Evolutionary conservation across 2,329 filamentous ascomycete species (phyloP).

Genomic region (Neocucurbitaria cava): DNA sequence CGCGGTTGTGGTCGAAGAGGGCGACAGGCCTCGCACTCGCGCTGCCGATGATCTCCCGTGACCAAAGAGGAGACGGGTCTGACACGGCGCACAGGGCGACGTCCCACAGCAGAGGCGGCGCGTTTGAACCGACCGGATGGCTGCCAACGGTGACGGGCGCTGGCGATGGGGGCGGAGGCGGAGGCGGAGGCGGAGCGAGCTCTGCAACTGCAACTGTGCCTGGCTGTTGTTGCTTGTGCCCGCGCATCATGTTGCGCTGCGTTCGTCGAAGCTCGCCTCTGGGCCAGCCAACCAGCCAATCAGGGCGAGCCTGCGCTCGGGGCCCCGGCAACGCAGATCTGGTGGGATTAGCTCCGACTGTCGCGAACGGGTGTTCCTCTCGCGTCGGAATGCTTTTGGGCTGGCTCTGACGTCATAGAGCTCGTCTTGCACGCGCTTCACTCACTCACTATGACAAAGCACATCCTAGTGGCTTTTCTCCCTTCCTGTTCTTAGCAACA

Average conservation of each 20-base stretch:
- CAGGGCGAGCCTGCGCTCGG: neutral
- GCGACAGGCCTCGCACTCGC: no score
- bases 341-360: conserved; percentile 1
- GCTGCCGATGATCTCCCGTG: conserved; percentile 23
- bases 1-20: no score
- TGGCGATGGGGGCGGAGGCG: neutral
- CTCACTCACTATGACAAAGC: no score
- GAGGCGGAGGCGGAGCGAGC: neutral
- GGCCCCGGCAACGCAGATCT: conserved; percentile 4
- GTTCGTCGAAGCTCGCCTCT: neutral
- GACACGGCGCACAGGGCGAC: conserved; percentile 9
- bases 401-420: neutral
- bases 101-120: neutral
- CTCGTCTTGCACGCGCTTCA: neutral
- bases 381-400: neutral
- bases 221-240: neutral
- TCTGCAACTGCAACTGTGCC: neutral
- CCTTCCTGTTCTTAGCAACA: no score
- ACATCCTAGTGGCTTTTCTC: no score
- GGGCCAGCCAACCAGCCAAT: neutral
- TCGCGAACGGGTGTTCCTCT: neutral
- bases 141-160: neutral
- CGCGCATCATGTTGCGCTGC: neutral
- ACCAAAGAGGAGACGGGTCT: conserved; percentile 14
- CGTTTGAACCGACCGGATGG: neutral